phyloP scores from a whole-genome alignment of 2,329 filamentous ascomycete genomes.

The Mariannaea sp. region DNA sequence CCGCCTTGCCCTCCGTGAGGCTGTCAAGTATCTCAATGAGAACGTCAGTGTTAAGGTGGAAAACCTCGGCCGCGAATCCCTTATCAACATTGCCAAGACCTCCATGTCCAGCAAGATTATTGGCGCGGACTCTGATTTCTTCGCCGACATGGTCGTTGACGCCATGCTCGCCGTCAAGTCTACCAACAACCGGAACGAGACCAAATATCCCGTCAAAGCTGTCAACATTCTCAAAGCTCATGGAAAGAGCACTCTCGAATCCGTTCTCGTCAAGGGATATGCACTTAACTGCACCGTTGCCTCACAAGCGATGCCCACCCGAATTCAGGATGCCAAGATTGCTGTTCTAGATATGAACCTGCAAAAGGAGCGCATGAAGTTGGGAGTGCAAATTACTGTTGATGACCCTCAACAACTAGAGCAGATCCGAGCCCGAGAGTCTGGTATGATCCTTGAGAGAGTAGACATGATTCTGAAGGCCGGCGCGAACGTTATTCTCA shows the following conservation, averaged over 20 bases:
- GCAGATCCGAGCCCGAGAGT: conserved; percentile 92
- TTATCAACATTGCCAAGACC: conserved; percentile 95
- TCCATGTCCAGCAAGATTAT: conserved; percentile 99
- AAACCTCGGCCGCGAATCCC: conserved; percentile 83
- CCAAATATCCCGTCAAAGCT: conserved; percentile 98
- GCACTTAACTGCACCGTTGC: conserved; percentile 98
- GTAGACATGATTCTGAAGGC: conserved; percentile 98
- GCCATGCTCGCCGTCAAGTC: conserved; percentile 92
- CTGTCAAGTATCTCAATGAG: conserved; percentile 98
- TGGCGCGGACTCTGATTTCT: conserved; percentile 93
- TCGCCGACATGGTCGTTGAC: conserved; percentile 95
- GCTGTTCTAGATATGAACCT: conserved; percentile 97
- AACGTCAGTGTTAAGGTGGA: conserved; percentile 97
- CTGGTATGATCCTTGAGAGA: conserved; percentile 89
- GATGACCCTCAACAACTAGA: conserved; percentile 97
- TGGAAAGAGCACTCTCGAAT: conserved; percentile 89
- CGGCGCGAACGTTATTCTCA: conserved; percentile 93
- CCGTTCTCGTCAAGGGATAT: conserved; percentile 91
- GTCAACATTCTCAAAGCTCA: conserved; percentile 99
- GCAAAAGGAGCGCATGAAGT: conserved; percentile 99
- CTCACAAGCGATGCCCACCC: conserved; percentile 95
- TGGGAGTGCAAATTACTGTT: conserved; percentile 97
- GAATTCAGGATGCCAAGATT: conserved; percentile 92
- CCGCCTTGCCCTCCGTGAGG: conserved; percentile 90
- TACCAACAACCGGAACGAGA: conserved; percentile 85